Evolutionary conservation across 2,329 filamentous ascomycete genomes (phyloP), one percentile per base, ranked within the genome.

Genomic region (Aspergillus novofumigatus): DNA sequence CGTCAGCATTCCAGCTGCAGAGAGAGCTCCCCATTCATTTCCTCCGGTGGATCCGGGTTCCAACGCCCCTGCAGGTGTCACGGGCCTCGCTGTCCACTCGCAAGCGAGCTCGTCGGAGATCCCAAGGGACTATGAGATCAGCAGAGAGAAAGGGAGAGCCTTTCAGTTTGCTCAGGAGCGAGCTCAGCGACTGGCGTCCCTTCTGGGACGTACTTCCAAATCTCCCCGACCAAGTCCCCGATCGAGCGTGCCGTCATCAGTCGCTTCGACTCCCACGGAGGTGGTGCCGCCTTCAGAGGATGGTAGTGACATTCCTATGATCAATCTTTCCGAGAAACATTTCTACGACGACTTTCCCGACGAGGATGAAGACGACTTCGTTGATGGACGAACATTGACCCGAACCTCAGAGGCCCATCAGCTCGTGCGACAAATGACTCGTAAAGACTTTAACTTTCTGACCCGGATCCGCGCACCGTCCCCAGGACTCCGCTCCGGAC

Each of bases 341-440:
- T 59, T 67, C 38, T 65, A 67, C 44, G 63, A 69, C 62, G 60
- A 69, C 48, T 60, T 66, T 48, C 60, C 63, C 23, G 67, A 72
- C 60, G 69, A 73, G 57, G 65, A 74, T 67, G 69, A 71, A 59
- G 62, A 61, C 53, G 60, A 58, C 51, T 57, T 65, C 32, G 52
- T 67, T 61, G 59, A 68, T 59, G 60, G 66, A 53, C 65, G 61
- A 64, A 65, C 62, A 59, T 66, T 66, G 55, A 65, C 62, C 48
- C 65, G 58, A 57, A 67, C 61, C 49, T 64, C 65, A n/a, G 65
- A 75, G 68, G 68, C 70, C 55, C 67, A 68, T 54, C 60, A 66
- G 56, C 61, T 71, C 54, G 68, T 72, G 57, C 69, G 65, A 61
- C 70, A 71, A 67, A 75, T 76, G 72, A 68, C 72, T 64, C 65